Evolutionary conservation across 225 moss, liverwort and hornwort genomes (phyloP).

Genomic region (Physcomitrellopsis africana): DNA sequence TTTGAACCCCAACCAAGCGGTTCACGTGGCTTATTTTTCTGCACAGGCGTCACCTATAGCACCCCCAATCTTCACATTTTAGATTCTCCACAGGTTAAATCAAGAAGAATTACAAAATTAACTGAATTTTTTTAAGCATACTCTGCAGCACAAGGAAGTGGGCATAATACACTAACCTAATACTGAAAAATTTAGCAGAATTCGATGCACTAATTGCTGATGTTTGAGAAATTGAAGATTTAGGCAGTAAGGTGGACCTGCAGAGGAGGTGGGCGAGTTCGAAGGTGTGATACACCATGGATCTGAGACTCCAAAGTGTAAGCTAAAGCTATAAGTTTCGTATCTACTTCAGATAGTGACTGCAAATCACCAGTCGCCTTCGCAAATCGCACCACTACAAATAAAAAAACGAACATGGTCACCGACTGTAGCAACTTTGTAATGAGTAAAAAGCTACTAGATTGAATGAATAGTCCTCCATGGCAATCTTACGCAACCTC

Average conservation of each 20-base stretch:
- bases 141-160: background rate
- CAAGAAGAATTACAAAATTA: background rate
- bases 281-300: constrained; percentile 75
- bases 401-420: constrained; percentile 12
- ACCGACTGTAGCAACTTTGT: constrained; percentile 10
- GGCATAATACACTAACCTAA: background rate
- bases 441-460: background rate
- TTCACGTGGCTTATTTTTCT: constrained; percentile 48
- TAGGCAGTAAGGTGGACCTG: constrained; percentile 36
- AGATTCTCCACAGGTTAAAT: constrained; percentile 15
- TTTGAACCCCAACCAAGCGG: constrained; percentile 90
- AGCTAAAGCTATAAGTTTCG: constrained; percentile 83
- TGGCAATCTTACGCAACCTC: background rate
- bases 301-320: constrained; percentile 78
- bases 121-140: background rate
- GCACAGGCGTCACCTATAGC: constrained; percentile 61
- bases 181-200: background rate
- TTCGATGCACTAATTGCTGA: background rate
- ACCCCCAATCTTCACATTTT: background rate
- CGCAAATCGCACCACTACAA: constrained; percentile 83
- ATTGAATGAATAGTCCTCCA: background rate
- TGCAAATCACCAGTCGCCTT: constrained; percentile 93
- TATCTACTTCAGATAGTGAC: constrained; percentile 79
- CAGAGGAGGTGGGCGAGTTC: constrained; percentile 71
- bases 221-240: background rate